A percentile compares a stretch with the other conserved stretches of the same genome.
These are phyloP conservation scores for Hylodesmum podocarpum DNA, from an alignment of 306 rosid genomes.

Conservation along the genomic window DNA sequence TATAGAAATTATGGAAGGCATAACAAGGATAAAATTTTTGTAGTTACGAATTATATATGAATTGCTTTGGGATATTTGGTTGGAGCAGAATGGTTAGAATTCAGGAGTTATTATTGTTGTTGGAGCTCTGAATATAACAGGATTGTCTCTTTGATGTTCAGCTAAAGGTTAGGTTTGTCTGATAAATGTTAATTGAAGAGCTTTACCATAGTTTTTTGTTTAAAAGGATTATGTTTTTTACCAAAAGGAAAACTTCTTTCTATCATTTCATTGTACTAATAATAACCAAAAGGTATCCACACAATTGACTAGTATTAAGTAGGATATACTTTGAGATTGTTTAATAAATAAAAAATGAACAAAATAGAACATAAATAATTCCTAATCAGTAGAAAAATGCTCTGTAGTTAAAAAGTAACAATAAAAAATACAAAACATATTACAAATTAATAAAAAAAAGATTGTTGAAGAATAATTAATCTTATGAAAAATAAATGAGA, in stretches of 20 bases:
- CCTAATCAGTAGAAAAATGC: neutral
- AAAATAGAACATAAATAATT: neutral
- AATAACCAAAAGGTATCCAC: neutral
- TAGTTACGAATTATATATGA: neutral
- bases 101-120: neutral
- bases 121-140: neutral
- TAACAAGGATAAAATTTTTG: neutral
- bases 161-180: neutral
- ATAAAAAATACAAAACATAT: neutral
- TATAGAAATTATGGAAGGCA: neutral
- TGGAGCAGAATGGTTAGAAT: neutral
- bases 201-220: neutral
- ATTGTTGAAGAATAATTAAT: neutral
- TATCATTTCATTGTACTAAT: neutral
- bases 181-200: slow-evolving; percentile 14
- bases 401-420: neutral
- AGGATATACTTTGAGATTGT: neutral
- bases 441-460: neutral
- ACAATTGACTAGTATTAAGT: neutral
- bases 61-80: neutral
- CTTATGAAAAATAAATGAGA: slow-evolving; percentile 4
- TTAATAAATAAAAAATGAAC: neutral
- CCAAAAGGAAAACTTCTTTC: neutral
- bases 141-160: slow-evolving; percentile 23
- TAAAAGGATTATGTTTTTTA: neutral